Evolutionary conservation across 805 yeast genomes (phyloP).

Genomic region (Maudiozyma saulgeensis): DNA sequence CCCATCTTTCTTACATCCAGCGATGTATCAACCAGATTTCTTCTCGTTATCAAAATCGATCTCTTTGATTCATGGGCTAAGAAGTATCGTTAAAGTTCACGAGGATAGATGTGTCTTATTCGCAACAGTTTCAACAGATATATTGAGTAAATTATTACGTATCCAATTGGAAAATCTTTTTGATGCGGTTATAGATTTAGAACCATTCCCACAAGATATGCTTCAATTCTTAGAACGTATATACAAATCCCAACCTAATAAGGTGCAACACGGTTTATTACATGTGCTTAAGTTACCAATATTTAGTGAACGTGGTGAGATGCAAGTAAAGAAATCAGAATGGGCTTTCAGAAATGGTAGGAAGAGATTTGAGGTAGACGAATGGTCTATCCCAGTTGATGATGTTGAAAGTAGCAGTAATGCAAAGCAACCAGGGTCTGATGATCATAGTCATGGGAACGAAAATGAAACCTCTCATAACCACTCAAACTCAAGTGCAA

Average conservation of each 20-base stretch:
- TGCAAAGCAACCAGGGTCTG: background rate
- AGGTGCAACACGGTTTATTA: conserved; percentile 77
- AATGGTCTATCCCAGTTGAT: conserved; percentile 97
- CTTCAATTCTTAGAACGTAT: conserved; percentile 55
- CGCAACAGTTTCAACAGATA: conserved; percentile 51
- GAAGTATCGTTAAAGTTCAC: conserved; percentile 42
- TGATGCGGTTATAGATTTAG: conserved; percentile 64
- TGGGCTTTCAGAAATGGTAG: conserved; percentile 80
- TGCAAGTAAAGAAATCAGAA: conserved; percentile 67
- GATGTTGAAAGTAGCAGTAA: conserved; percentile 43
- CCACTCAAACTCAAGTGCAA: background rate
- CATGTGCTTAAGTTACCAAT: conserved; percentile 66
- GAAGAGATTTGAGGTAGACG: conserved; percentile 75
- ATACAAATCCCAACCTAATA: conserved; percentile 52
- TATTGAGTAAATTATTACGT: conserved; percentile 44
- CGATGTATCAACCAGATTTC: conserved; percentile 47
- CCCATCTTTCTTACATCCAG: conserved; percentile 77
- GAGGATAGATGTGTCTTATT: conserved; percentile 40
- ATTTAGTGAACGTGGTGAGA: conserved; percentile 59
- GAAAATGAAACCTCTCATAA: background rate
- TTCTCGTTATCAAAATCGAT: conserved; percentile 40
- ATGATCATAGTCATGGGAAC: background rate
- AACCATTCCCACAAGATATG: conserved; percentile 75
- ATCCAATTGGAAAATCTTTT: conserved; percentile 47
- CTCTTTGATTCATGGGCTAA: conserved; percentile 52